Percentiles rank a stretch among this genome's conserved stretches.
phyloP scores from a whole-genome alignment of 208 protist species.

The Strigomonas culicis region DNA sequence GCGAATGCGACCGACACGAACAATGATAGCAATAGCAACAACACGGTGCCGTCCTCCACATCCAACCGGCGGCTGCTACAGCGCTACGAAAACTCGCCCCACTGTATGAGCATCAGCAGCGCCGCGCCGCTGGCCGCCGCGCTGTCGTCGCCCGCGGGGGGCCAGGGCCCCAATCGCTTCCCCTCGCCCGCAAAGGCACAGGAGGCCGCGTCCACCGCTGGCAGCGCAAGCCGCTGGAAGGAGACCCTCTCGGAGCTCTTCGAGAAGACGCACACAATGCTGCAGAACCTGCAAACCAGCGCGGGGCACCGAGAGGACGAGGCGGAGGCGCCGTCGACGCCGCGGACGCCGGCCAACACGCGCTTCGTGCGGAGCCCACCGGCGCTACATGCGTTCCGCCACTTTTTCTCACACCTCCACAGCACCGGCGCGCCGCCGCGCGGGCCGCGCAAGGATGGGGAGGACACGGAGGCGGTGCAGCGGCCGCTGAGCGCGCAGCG shows the following conservation, averaged over 20 bases:
- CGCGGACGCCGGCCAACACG: background rate
- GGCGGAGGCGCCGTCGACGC: background rate
- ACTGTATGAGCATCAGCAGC: constrained; percentile 9
- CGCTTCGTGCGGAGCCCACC: background rate
- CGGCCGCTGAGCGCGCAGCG: too few relatives aligned
- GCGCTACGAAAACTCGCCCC: background rate
- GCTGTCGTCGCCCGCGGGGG: background rate
- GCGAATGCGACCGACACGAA: background rate
- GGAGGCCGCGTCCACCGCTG: too few relatives aligned
- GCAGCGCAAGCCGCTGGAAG: too few relatives aligned
- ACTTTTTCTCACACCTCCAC: too few relatives aligned
- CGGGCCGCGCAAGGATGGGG: background rate
- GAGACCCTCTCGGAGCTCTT: too few relatives aligned
- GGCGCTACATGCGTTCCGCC: background rate
- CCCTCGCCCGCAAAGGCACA: too few relatives aligned
- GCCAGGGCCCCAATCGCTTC: background rate
- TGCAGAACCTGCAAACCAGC: background rate
- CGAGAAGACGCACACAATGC: background rate
- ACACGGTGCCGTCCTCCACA: background rate
- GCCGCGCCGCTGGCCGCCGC: background rate
- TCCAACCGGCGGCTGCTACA: background rate
- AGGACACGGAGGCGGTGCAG: constrained; percentile 12
- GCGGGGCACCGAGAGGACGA: background rate
- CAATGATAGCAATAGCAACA: background rate
- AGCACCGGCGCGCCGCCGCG: too few relatives aligned